Base-by-base conservation (phyloP, 106 monocot genomes). In the Allium cepa region DNA sequence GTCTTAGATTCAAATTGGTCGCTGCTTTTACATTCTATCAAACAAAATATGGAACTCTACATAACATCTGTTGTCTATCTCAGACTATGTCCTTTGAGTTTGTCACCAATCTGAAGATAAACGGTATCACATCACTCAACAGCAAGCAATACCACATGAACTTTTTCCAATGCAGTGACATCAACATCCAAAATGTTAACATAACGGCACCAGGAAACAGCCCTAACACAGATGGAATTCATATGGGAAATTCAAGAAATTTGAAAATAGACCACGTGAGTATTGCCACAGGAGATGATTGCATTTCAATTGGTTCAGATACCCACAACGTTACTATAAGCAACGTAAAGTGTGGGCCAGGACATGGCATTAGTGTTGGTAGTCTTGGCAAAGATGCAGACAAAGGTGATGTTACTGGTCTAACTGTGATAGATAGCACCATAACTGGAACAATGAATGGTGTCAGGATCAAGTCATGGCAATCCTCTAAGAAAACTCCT, bases 251-350 rank as follows among this genome's bases (percentile, higher is more conserved):
- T 10, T 62, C 27, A 4, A 28, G 27, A 5, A 62, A 62, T 45
- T 8, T 62, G 13, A 0, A 12, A 4, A 62, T 62, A 11, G 12
- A 26, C 28, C 5, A 62, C 62, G 12, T 4, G 5, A 62, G 7
- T 45, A 62, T 62, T 36, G 62, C 36, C 27, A 62, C 62, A 1
- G 64, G 64, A 1, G 64, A 64, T 4, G 87, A 87, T 51, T 87
- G 87, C 68, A 59, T 87, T 13, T 82, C 87, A 46, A 78, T 87
- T 56, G 82, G 82, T 60, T 71, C 82, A 9, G 87, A 80, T 17
- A 77, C 77, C 60, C 66, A 72, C 49, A 69, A 80, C 60, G 63
- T 87, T 51, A 49, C 67, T 50, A 67, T 80, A 11, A 59, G 66
- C 50, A 36, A 73, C 26, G 74, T 87, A 49, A 77, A 63, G 36